Evolutionary conservation across 2,329 filamentous ascomycete genomes (phyloP), one percentile per base, ranked within the genome.

Genomic region (Exophiala mesophila): DNA sequence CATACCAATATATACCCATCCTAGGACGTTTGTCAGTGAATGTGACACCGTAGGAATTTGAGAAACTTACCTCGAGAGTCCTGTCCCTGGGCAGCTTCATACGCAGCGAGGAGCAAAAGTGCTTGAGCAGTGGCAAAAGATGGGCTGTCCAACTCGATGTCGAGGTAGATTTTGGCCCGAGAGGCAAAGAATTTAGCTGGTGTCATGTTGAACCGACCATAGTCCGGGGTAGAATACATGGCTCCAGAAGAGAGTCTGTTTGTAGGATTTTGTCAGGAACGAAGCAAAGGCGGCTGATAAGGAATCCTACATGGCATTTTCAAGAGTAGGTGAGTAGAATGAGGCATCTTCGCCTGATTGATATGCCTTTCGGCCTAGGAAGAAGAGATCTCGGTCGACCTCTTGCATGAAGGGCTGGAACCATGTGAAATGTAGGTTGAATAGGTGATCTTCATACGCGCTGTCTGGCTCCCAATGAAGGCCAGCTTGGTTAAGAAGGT

Each of bases 81-180:
- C 8, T 68, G 61, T 12, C 63, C 65, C 15, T 59, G 65, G 5
- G 65, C 67, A 3, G 64, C 64, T 47, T 73, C 70, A 24, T 67
- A 63, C 12, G 59, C 63, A 29, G 68, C 69, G 34, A 73, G 55
- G 12, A 73, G 59, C 2, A 69, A 63, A 30, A 73, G 57, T 2
- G 69, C 66, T 40, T 73, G 70, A 5, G 69, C 64, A 3, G 69
- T 73, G 3, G 70, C 67, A n/a, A 73, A 59, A 31, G 63, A 67
- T 1, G 70, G 70, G 18, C 60, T 64, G 42, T 72, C 70, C 10
- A 73, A 54, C 44, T 73, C 69, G 3, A 71, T 63, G 28, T 73
- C 69, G 6, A 73, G 50, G 4, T 70, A 58, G 5, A 63, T 61
- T 44, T 71, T 72, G 1, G 67, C 64, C 18, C 69, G 57, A 30